phyloP scores from a whole-genome alignment of 192 early-diverging fungal genomes.

The Rhizophagus clarus region DNA sequence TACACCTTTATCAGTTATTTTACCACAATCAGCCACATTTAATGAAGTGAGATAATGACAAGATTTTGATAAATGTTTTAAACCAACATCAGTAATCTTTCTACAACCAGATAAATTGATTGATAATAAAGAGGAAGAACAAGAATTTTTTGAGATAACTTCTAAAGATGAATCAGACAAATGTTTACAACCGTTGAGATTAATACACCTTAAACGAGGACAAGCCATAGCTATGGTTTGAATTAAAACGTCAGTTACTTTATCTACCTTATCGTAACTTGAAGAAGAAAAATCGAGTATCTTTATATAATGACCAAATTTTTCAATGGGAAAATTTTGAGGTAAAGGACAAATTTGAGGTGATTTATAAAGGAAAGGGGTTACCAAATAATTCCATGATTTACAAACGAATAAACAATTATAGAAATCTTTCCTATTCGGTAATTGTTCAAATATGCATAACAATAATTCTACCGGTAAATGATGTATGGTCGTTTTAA shows the following conservation, averaged over 20 bases:
- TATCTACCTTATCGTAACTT: background rate
- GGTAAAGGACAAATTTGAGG: constrained; percentile 16
- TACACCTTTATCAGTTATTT: constrained; percentile 14
- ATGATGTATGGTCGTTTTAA: background rate
- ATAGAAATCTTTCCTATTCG: background rate
- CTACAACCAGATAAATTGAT: constrained; percentile 45
- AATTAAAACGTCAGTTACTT: background rate
- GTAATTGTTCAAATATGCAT: constrained; percentile 5
- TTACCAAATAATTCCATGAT: constrained; percentile 2
- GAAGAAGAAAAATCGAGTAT: constrained; percentile 8
- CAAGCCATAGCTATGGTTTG: background rate
- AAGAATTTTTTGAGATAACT: background rate
- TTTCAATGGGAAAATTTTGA: constrained; percentile 18
- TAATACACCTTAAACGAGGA: background rate
- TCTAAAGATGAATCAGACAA: background rate
- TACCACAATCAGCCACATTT: constrained; percentile 15
- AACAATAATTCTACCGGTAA: constrained; percentile 6
- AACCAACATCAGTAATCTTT: constrained; percentile 41
- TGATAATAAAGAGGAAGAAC: constrained; percentile 13
- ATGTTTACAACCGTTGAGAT: background rate
- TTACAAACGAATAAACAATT: constrained; percentile 15
- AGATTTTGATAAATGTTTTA: constrained; percentile 35
- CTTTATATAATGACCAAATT: constrained; percentile 4
- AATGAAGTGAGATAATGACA: constrained; percentile 4
- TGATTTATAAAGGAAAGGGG: constrained; percentile 4